Evolutionary conservation across 768 basidiomycete species (phyloP).

Genomic region (Tephrocybe sp.): DNA sequence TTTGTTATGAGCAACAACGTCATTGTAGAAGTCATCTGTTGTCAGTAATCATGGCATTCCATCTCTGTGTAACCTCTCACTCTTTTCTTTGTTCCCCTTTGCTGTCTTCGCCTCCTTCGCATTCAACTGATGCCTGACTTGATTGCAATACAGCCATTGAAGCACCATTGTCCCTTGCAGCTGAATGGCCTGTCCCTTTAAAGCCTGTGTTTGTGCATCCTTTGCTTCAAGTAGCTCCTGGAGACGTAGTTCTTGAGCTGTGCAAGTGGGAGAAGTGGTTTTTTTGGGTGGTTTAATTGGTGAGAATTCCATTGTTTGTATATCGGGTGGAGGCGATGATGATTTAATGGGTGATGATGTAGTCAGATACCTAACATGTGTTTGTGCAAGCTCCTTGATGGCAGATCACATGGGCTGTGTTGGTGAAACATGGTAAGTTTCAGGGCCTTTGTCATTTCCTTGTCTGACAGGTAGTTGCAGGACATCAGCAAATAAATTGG

Average conservation of each 20-base stretch:
- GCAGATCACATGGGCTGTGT: background rate
- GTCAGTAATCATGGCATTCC: background rate
- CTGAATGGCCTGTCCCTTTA: background rate
- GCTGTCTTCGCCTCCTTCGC: background rate
- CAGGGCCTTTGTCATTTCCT: background rate
- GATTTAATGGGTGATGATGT: slow-evolving; percentile 4
- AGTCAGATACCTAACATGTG: slow-evolving; percentile 4
- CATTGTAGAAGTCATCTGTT: background rate
- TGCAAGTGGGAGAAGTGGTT: background rate
- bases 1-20: background rate
- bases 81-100: background rate
- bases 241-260: background rate
- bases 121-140: background rate
- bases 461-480: background rate
- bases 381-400: background rate
- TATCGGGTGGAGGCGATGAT: background rate
- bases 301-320: background rate
- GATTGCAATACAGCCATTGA: background rate
- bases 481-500: background rate
- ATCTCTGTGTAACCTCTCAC: background rate
- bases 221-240: background rate
- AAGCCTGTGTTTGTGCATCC: background rate
- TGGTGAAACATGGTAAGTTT: background rate
- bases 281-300: background rate
- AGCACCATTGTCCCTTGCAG: slow-evolving; percentile 1